These are phyloP conservation scores for Zymoseptoria passerinii DNA, from an alignment of 2,329 filamentous ascomycete genomes.

Conservation along the genomic window DNA sequence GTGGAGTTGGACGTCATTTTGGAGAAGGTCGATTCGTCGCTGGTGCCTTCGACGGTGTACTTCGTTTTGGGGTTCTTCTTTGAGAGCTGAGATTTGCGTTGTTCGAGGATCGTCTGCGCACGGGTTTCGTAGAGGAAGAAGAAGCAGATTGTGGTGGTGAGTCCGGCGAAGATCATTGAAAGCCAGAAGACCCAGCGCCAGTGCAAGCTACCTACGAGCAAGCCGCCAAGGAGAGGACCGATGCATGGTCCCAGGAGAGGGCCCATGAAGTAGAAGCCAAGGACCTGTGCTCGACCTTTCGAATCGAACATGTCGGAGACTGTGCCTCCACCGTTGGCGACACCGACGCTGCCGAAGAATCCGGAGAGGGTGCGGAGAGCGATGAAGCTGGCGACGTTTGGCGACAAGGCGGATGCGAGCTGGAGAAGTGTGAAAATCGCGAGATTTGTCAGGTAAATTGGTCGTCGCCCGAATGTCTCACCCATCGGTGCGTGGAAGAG, in stretches of 20 bases:
- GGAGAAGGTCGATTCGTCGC: conserved; percentile 27
- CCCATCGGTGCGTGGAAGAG: conserved; percentile 39
- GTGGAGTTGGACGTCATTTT: conserved; percentile 32
- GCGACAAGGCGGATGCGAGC: conserved; percentile 38
- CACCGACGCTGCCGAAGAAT: conserved; percentile 43
- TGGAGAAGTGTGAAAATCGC: conserved; percentile 38
- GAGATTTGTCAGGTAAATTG: conserved; percentile 37
- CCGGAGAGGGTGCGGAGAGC: conserved; percentile 37
- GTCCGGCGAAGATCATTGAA: conserved; percentile 31
- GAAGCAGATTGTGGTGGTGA: conserved; percentile 34
- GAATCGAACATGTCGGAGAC: conserved; percentile 44
- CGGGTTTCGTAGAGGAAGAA: conserved; percentile 38
- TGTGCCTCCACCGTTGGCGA: conserved; percentile 44
- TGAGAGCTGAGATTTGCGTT: conserved; percentile 29
- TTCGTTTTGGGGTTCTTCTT: conserved; percentile 27
- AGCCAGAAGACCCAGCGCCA: conserved; percentile 43
- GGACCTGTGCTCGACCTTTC: conserved; percentile 37
- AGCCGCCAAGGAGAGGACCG: conserved; percentile 35
- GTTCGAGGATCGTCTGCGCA: conserved; percentile 31
- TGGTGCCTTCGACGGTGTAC: conserved; percentile 36
- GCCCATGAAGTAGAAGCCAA: conserved; percentile 37
- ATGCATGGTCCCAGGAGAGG: conserved; percentile 32
- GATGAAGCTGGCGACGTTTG: conserved; percentile 37
- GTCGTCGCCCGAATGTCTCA: conserved; percentile 40
- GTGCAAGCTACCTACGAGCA: conserved; percentile 35